These are phyloP conservation scores for Aaosphaeria arxii DNA, from an alignment of 2,329 filamentous ascomycete species.

Conservation along the genomic window DNA sequence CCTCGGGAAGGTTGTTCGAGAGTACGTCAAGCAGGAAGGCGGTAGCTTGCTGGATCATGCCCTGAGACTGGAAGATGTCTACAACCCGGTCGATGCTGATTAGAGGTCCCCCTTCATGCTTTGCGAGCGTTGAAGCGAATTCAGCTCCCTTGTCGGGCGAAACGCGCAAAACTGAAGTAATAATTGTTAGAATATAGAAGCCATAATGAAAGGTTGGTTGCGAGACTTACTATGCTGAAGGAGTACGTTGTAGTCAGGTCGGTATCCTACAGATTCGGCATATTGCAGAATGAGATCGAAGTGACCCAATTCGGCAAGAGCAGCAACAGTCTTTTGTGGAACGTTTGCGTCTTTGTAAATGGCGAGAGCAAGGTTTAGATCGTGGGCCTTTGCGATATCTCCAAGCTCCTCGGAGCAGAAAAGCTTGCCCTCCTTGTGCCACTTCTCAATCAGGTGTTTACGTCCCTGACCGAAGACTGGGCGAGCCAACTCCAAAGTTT, in stretches of 20 bases:
- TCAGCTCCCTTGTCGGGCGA: slow-evolving; percentile 93
- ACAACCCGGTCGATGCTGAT: slow-evolving; percentile 93
- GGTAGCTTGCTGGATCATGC: slow-evolving; percentile 95
- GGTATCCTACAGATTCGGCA: slow-evolving; percentile 78
- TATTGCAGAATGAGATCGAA: slow-evolving; percentile 97
- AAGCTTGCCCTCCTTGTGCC: slow-evolving; percentile 94
- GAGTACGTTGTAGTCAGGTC: slow-evolving; percentile 90
- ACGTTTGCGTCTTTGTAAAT: slow-evolving; percentile 92
- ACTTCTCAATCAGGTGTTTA: slow-evolving; percentile 96
- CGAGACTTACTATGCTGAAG: slow-evolving; percentile 67
- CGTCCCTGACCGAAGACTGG: slow-evolving; percentile 91
- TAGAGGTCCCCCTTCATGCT: slow-evolving; percentile 80
- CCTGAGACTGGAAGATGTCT: slow-evolving; percentile 96
- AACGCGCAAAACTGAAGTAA: slow-evolving; percentile 62
- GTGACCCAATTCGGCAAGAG: slow-evolving; percentile 91
- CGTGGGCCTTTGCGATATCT: slow-evolving; percentile 87
- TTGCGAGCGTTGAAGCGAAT: slow-evolving; percentile 89
- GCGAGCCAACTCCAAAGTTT: slow-evolving; percentile 89
- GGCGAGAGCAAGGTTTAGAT: slow-evolving; percentile 79
- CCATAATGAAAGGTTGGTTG: background rate
- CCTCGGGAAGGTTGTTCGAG: slow-evolving; percentile 91
- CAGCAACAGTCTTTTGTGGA: slow-evolving; percentile 90
- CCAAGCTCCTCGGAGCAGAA: slow-evolving; percentile 95
- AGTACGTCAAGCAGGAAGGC: slow-evolving; percentile 96
- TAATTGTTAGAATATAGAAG: background rate